Percentiles rank a stretch among this genome's conserved stretches.
These are phyloP conservation scores for Backusella liffmaniae DNA, from an alignment of 192 early-diverging fungal species.

Conservation along the genomic window DNA sequence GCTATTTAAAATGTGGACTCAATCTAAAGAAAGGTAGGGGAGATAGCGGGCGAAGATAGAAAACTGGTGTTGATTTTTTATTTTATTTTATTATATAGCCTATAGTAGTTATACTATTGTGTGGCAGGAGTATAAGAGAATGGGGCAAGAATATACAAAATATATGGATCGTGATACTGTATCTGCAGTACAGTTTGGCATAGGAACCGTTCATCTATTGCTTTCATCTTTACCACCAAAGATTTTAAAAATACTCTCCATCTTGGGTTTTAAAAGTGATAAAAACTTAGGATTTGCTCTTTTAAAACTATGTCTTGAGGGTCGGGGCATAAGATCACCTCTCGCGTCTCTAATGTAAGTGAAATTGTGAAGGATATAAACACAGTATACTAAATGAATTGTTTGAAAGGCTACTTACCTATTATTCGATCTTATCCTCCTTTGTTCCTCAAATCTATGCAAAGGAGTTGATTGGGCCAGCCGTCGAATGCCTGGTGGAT, in stretches of 20 bases:
- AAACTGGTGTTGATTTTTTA: not conserved
- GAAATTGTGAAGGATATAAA: no score
- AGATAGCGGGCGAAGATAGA: not conserved
- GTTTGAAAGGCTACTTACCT: conserved; percentile 24
- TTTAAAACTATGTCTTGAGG: conserved; percentile 39
- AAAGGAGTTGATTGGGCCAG: conserved; percentile 24
- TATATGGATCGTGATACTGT: conserved; percentile 33
- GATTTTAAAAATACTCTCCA: conserved; percentile 43
- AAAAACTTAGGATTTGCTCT: conserved; percentile 46
- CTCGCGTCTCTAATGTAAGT: conserved; percentile 48
- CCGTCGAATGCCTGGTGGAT: conserved; percentile 37
- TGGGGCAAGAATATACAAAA: conserved; percentile 9
- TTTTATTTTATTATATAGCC: conserved; percentile 3
- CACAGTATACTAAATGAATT: no score
- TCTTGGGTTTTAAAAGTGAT: conserved; percentile 46
- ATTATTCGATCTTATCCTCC: conserved; percentile 48
- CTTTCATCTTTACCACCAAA: conserved; percentile 46
- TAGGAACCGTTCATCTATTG: conserved; percentile 37
- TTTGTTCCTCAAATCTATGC: conserved; percentile 45
- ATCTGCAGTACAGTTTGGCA: conserved; percentile 46
- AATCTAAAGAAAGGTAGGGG: conserved; percentile 47
- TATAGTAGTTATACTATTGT: conserved; percentile 34
- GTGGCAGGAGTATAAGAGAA: conserved; percentile 27
- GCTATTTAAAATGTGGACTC: conserved; percentile 49
- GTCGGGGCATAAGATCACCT: conserved; percentile 46